A percentile compares a stretch with the other conserved stretches of the same genome.
Conservation (phyloP, 768 basidiomycete species). For the Tricholomella constricta region DNA sequence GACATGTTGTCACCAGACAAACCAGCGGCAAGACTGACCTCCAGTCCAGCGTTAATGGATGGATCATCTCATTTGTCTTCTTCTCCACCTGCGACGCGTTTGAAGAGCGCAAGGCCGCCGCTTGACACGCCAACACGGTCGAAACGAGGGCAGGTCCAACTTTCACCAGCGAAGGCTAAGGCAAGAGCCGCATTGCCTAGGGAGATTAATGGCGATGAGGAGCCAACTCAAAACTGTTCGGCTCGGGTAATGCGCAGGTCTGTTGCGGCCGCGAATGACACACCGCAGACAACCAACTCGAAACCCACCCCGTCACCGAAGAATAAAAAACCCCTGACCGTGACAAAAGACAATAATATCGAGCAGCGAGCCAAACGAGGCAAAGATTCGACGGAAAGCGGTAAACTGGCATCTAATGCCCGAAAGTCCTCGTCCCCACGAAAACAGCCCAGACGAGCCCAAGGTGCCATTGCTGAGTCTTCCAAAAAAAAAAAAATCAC, state of each 20-base stretch:
- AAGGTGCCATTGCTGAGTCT: neutral
- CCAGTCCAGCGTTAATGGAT: neutral
- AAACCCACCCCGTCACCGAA: slow-evolving; percentile 2
- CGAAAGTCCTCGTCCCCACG: neutral
- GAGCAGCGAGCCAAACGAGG: neutral
- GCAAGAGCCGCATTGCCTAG: neutral
- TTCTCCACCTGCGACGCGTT: neutral
- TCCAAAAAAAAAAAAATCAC: neutral
- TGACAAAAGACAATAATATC: slow-evolving; percentile 1
- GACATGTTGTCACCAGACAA: slow-evolving; percentile 22
- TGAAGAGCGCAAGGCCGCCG: slow-evolving; percentile 2
- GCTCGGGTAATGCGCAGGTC: neutral
- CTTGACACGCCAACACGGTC: neutral
- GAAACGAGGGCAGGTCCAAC: neutral
- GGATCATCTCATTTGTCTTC: neutral
- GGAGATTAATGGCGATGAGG: neutral
- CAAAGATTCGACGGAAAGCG: no score
- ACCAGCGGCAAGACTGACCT: neutral
- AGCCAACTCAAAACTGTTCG: neutral
- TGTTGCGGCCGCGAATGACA: neutral
- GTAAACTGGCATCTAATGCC: no score
- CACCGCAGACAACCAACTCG: neutral
- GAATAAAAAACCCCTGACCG: slow-evolving; percentile 5
- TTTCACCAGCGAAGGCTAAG: neutral
- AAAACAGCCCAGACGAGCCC: neutral